Base-by-base conservation (phyloP, 2,329 filamentous ascomycete genomes). In the Phoma herbarum region DNA sequence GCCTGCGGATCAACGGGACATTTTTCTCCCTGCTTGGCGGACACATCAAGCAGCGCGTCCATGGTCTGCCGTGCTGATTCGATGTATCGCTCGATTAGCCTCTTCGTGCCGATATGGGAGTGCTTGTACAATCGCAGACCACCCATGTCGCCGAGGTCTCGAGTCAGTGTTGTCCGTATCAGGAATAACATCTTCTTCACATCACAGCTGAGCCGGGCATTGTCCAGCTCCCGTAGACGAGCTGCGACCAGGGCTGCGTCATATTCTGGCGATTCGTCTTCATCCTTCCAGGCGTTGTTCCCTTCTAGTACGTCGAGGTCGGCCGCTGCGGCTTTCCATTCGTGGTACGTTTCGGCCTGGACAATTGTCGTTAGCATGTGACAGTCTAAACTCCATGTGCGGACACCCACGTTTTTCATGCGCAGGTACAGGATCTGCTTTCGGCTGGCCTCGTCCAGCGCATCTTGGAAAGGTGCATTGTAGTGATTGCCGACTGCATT, bases 141-240 rank as follows among this genome's bases (percentile, higher is more conserved):
- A 61, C 91, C 92, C 90, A 97, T 96, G 50, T 90, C 90, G 8
- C 92, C 93, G 10, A 97, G 80, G 67, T 93, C 89, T 43, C 93
- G 88, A 37, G 89, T 92, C 47, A 97, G 79, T 1, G 90, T 84
- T 1, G 92, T 96, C 26, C 93, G 88, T 35, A 97, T 83, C 35
- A 95, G 82, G 70, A 92, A 88, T 70, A 95, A 83, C 89, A 97
- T 95, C 55, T 84, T 83, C 61, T 84, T 85, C 53, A 92, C 84
- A 75, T 97, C 91, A 64, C 88, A 87, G 63, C 84, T 88, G 11
- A 83, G 81, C 5, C 90, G 86, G 16, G 92, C 93, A 11, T 89
- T 84, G 65, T 96, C 89, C 59, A 97, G 83, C 64, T 92, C 87
- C 52, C 82, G 80, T 42, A 96, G 79, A n/a, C 91, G 87, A 29